Evolutionary conservation across 768 basidiomycete species (phyloP), one percentile per base, ranked within the genome.

Genomic region (Coprinopsis sp.): DNA sequence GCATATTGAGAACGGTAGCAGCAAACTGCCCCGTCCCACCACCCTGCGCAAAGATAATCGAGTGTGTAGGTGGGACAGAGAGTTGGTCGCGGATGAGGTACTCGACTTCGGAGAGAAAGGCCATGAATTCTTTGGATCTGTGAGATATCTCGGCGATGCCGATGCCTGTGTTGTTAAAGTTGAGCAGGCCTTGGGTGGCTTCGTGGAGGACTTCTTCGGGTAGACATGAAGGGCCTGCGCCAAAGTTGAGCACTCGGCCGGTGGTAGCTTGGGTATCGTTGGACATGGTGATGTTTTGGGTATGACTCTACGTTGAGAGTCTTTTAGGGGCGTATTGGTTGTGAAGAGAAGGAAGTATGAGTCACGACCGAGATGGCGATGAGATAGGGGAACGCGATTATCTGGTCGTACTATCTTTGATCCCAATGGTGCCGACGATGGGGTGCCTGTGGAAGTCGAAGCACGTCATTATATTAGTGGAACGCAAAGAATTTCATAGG

Each of bases 81-180:
- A 98, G 84, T 57, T 93, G 84, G 12, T 67, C 69, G 47, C 91
- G 81, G 51, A 92, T 79, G 59, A 81, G 78, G 29, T 68, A 62
- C 65, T 85, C 81, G 58, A 85, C 70, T 40, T 72, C 63, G 46
- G 72, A 67, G 53, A 94, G 64, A 65, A 84, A 86, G 18, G 76
- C 71, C 43, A 76, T 74, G 64, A 98, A 98, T 53, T 93, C 87
- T 57, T 88, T 81, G 31, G 92, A 92, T 54, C 96, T 87, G 65
- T 99, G 96, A 1, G 92, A 95, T 61, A 98, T 80, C 66, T 99
- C 96, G 33, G 91, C 88, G 61, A 99, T 82, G 34, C 96, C 96
- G 51, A 98, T 94, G 22, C 96, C 96, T 2, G 90, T 94, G 37
- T 76, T 76, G 46, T 84, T 72, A 66, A 91, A 97, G 73, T 98